A percentile compares a stretch with the other conserved stretches of the same genome.
Conservation (phyloP, 768 basidiomycete species). For the Hericium erinaceus region DNA sequence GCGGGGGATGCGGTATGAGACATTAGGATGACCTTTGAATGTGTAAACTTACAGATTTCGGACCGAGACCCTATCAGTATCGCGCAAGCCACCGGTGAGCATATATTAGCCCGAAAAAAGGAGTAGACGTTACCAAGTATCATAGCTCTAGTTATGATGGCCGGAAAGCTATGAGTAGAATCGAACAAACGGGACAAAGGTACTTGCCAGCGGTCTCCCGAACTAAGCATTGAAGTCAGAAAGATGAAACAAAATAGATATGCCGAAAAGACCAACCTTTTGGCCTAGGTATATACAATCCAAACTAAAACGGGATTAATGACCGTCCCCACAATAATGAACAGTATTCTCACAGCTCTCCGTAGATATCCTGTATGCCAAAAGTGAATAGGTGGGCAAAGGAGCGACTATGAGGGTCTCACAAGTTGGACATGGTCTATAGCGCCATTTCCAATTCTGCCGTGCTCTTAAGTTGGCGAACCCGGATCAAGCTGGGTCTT, state of each 20-base stretch:
- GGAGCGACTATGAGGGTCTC: conserved; percentile 9
- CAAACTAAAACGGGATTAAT: conserved; percentile 40
- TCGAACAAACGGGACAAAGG: neutral
- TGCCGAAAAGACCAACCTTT: conserved; percentile 42
- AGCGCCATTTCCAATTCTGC: conserved; percentile 88
- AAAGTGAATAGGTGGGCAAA: conserved; percentile 1
- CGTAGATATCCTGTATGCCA: conserved; percentile 81
- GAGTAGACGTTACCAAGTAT: conserved; percentile 36
- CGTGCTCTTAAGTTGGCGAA: neutral
- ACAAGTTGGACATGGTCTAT: conserved; percentile 89
- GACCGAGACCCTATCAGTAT: conserved; percentile 18
- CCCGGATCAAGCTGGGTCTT: neutral
- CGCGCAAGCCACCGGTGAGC: neutral
- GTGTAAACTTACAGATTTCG: conserved; percentile 56
- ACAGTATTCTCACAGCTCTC: conserved; percentile 60
- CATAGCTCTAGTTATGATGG: conserved; percentile 34
- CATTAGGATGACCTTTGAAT: neutral
- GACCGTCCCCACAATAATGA: too few relatives aligned
- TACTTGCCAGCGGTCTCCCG: conserved; percentile 63
- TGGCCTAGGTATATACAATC: conserved; percentile 96
- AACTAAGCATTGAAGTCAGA: conserved; percentile 34
- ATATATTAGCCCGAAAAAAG: neutral
- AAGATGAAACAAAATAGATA: too few relatives aligned
- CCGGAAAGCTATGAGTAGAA: neutral
- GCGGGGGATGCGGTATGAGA: conserved; percentile 34